Base-by-base conservation (phyloP, 495 filamentous ascomycete species). In the Trichoderma asperelloides region DNA sequence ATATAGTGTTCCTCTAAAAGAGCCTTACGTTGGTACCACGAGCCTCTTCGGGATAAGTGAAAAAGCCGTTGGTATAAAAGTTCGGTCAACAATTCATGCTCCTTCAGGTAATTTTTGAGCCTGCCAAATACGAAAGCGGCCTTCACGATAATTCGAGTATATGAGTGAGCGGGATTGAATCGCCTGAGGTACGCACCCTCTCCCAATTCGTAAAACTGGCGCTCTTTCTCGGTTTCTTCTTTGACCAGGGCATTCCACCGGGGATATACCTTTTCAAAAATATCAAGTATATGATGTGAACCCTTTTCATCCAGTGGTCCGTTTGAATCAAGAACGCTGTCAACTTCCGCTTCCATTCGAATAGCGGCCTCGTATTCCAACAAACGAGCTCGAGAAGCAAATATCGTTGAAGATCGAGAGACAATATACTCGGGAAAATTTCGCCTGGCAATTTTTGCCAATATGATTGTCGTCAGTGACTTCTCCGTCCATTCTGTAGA, bases 401-500 rank as follows among this genome's bases (percentile, higher is more conserved):
- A 98, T 21, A 98, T 95, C 66, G 92, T 94, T 30, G 88, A 86
- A 16, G 93, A 94, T 57, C 95, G 89, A 66, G 89, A 96, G 11
- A 97, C 92, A 39, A 97, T 85, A 75, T 95, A 98, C 8, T 88
- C 80, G 0, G 95, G 93, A 66, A 97, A 98, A 73, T 93, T 97
- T 27, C 90, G 85, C 62, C 87, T 85, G 8, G 91, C 88, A 33
- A 93, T 95, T 65, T 92, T 91, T 16, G 95, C 91, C 13, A 98
- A 86, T 67, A 98, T 96, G 68, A 98, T 94, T 3, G 93, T 94
- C 2, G 91, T 97, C 2, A 98, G 84, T 13, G 94, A 97, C 71
- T 96, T 97, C 71, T 97, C 95, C 0, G 93, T 95, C 93, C 94
- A 98, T 74, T 97, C 93, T 0, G 93, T 96, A 33, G 93, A 97